Evolutionary conservation across 2,329 filamentous ascomycete genomes (phyloP).

Genomic region (Leptographium galeiforme): DNA sequence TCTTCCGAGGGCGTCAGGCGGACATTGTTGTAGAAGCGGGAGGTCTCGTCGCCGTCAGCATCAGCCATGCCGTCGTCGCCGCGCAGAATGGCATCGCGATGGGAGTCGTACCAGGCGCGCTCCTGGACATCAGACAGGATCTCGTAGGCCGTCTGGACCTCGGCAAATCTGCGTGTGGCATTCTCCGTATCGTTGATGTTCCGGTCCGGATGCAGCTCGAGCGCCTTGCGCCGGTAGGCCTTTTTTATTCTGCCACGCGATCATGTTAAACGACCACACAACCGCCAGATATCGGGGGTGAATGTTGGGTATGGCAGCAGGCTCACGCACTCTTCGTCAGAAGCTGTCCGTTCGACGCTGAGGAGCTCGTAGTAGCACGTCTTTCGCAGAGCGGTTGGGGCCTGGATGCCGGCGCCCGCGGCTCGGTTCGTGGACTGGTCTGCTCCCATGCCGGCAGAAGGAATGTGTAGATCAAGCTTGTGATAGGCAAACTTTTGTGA

Average conservation of each 20-base stretch:
- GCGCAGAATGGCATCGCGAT: constrained; percentile 70
- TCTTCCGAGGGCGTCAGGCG: constrained; percentile 70
- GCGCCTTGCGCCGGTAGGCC: constrained; percentile 77
- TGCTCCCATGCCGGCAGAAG: constrained; percentile 32
- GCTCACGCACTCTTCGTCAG: constrained; percentile 58
- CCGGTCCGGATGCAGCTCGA: constrained; percentile 89
- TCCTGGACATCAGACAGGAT: constrained; percentile 94
- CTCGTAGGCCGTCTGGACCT: constrained; percentile 87
- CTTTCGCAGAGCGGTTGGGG: constrained; percentile 30
- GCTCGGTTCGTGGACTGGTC: constrained; percentile 35
- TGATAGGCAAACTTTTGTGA: background rate
- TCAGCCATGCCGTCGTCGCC: constrained; percentile 38
- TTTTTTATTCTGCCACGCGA: constrained; percentile 62
- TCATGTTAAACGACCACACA: background rate
- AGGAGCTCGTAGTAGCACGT: constrained; percentile 81
- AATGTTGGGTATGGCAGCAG: too few relatives aligned
- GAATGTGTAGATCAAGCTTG: background rate
- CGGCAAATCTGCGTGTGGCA: constrained; percentile 75
- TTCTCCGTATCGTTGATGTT: constrained; percentile 75
- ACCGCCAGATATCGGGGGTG: background rate
- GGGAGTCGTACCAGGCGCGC: constrained; percentile 93
- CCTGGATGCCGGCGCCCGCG: constrained; percentile 13
- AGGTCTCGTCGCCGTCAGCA: constrained; percentile 23
- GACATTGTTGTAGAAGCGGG: constrained; percentile 44
- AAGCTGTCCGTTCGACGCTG: constrained; percentile 55